Percentiles rank a stretch among this genome's conserved stretches.
Evolutionary conservation across 2,329 filamentous ascomycete species (phyloP).

Genomic region (Diaporthe amygdali): DNA sequence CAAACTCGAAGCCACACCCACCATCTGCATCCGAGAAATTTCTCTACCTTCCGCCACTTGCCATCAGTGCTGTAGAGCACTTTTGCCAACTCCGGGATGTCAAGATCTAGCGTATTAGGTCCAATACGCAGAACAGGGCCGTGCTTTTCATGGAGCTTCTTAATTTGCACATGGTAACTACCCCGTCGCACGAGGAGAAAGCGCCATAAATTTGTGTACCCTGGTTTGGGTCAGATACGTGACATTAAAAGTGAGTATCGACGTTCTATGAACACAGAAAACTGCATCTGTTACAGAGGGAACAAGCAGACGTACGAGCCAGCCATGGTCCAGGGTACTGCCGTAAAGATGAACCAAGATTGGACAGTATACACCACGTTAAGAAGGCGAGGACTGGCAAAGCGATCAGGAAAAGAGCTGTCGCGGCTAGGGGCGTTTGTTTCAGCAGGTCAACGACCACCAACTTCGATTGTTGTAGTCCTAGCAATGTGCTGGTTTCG

Average conservation of each 20-base stretch:
- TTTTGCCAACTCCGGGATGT: background rate
- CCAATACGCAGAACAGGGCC: background rate
- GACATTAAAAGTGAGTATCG: no score
- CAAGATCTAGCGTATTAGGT: background rate
- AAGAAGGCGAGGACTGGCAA: background rate
- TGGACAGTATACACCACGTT: background rate
- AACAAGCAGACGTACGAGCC: background rate
- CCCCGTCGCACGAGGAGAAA: background rate
- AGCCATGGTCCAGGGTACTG: background rate
- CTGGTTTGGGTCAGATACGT: background rate
- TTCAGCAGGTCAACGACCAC: background rate
- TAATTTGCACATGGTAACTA: background rate
- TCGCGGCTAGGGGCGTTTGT: background rate
- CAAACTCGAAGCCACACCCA: rapidly evolving
- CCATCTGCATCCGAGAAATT: no score
- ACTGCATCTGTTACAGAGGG: rapidly evolving
- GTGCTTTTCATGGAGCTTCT: background rate
- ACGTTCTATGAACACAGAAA: background rate
- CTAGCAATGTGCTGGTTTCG: no score
- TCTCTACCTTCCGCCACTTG: background rate
- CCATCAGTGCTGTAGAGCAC: background rate
- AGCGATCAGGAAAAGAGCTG: background rate
- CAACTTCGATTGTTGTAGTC: no score
- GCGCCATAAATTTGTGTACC: background rate
- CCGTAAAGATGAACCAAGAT: background rate